These are phyloP conservation scores for Solanum pinnatisectum DNA, from an alignment of 257 asterid species.

Conservation along the genomic window DNA sequence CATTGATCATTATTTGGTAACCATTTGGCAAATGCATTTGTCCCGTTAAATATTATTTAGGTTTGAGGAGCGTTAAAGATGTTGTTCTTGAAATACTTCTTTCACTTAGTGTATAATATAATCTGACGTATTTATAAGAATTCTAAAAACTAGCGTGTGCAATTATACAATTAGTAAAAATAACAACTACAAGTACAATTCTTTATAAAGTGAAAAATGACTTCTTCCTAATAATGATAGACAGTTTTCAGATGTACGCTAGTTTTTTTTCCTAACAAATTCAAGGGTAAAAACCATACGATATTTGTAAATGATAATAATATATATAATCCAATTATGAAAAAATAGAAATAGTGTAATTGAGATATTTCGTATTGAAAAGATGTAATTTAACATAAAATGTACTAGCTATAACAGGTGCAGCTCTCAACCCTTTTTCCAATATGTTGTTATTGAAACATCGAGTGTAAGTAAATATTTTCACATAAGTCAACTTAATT, in stretches of 20 bases:
- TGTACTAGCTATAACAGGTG: neutral
- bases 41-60: neutral
- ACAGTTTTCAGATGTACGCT: neutral
- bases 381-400: neutral
- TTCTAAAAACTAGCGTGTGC: neutral
- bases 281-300: neutral
- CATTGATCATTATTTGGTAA: neutral
- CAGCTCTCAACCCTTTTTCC: neutral
- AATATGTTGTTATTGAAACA: neutral
- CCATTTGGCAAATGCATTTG: neutral
- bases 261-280: neutral
- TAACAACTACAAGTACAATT: neutral
- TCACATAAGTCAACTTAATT: no score
- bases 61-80: neutral
- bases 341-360: neutral
- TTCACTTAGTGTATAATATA: neutral
- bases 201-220: neutral
- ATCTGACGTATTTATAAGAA: neutral
- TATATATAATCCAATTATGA: neutral
- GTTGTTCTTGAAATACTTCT: neutral
- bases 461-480: neutral
- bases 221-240: neutral
- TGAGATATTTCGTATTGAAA: neutral
- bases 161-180: neutral
- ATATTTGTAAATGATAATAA: neutral